Conservation (phyloP, 2,329 filamentous ascomycete genomes). For the Ustulina deusta region DNA sequence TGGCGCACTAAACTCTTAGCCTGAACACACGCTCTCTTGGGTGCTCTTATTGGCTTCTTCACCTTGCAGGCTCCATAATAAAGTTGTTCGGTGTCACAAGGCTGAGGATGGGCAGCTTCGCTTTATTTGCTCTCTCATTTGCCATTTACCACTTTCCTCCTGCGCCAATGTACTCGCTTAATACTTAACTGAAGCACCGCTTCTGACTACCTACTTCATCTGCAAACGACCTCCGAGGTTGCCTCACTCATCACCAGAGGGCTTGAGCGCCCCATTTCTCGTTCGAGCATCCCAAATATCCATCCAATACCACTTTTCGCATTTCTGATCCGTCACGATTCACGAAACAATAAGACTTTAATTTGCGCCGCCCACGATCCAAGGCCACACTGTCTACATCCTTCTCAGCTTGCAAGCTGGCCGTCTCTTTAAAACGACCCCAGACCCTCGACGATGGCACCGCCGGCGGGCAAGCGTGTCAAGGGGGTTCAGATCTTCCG, state of each 20-base stretch:
- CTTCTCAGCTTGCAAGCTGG: too few relatives aligned
- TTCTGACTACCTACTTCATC: too few relatives aligned
- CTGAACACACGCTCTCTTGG: not conserved
- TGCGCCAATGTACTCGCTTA: not conserved
- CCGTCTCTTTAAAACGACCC: not conserved
- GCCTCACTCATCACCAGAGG: not conserved
- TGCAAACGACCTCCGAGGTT: not conserved
- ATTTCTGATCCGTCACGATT: too few relatives aligned
- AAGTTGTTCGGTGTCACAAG: constrained; percentile 28
- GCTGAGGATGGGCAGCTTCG: constrained; percentile 15
- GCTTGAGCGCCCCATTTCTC: not conserved
- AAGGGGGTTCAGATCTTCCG: constrained; percentile 74
- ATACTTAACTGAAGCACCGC: too few relatives aligned
- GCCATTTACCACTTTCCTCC: too few relatives aligned
- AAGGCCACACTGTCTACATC: too few relatives aligned
- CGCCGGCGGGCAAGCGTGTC: constrained; percentile 71
- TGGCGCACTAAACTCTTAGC: constrained; percentile 16
- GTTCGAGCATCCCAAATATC: too few relatives aligned
- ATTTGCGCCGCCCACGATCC: not conserved
- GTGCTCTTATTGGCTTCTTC: constrained; percentile 27
- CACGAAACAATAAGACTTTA: not conserved
- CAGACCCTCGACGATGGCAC: constrained; percentile 64
- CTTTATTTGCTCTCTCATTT: not conserved
- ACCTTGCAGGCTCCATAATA: constrained; percentile 9
- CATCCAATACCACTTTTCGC: too few relatives aligned